A percentile compares a stretch with the other conserved stretches of the same genome.
These are phyloP conservation scores for Clarireedia paspali DNA, from an alignment of 2,329 filamentous ascomycete species.

Conservation along the genomic window DNA sequence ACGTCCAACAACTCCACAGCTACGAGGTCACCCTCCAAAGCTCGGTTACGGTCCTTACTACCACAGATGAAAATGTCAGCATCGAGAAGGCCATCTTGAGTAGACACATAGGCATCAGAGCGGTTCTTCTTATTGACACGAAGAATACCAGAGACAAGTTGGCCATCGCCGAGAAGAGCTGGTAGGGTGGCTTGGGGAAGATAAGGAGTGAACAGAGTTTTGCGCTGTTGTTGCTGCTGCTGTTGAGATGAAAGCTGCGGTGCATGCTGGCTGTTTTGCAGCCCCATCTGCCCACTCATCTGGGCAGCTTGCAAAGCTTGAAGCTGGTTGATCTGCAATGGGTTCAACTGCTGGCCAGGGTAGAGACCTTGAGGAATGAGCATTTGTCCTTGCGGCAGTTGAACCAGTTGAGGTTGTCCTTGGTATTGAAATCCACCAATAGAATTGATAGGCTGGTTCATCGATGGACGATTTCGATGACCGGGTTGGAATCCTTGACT, in stretches of 20 bases:
- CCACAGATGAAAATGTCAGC: slow-evolving; percentile 99
- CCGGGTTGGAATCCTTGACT: slow-evolving; percentile 81
- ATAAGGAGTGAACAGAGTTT: slow-evolving; percentile 97
- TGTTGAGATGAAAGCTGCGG: slow-evolving; percentile 60
- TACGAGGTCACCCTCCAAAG: slow-evolving; percentile 90
- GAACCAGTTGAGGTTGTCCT: slow-evolving; percentile 78
- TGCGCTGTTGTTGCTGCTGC: slow-evolving; percentile 85
- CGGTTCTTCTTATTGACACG: slow-evolving; percentile 99
- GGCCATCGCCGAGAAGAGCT: slow-evolving; percentile 81
- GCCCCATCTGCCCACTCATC: slow-evolving; percentile 66
- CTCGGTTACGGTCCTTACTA: slow-evolving; percentile 96
- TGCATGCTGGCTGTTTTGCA: slow-evolving; percentile 65
- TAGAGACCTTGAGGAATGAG: slow-evolving; percentile 75
- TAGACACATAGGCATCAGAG: slow-evolving; percentile 95
- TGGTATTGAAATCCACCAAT: slow-evolving; percentile 87
- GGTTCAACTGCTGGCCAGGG: slow-evolving; percentile 75
- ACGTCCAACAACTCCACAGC: slow-evolving; percentile 95
- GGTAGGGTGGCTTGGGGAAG: slow-evolving; percentile 90
- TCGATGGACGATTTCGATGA: slow-evolving; percentile 76
- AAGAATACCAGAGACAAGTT: slow-evolving; percentile 91
- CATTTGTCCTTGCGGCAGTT: slow-evolving; percentile 76
- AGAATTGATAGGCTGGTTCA: slow-evolving; percentile 77
- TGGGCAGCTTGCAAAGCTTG: slow-evolving; percentile 88
- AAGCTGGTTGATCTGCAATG: slow-evolving; percentile 80
- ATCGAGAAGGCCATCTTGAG: slow-evolving; percentile 77